Base-by-base conservation (phyloP, 208 protist genomes). In the Leishmania major region DNA sequence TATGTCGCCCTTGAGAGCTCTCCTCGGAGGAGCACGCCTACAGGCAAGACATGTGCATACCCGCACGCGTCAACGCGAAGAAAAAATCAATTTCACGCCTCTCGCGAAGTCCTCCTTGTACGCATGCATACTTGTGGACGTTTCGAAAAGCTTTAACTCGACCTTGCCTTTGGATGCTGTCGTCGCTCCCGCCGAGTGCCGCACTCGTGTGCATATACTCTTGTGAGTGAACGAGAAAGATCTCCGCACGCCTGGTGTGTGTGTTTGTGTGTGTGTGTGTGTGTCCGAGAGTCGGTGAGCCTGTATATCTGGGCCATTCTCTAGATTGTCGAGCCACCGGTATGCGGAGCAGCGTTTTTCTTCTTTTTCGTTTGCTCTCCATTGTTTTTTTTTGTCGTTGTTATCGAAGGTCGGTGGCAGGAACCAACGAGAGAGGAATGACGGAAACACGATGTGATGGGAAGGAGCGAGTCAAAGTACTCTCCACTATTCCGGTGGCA, bases 261-360 rank as follows among this genome's bases (percentile, higher is more conserved):
- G n/a, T 66, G n/a, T 66, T n/a, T n/a, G n/a, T 37, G n/a, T 37
- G 60, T 66, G 60, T 66, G 60, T 40, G 60, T 66, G n/a, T 53
- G 72, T 77, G 72, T 3, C 43, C 1, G 49, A 57, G 40, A 7
- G 28, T 51, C 0, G 40, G 45, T 62, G 13, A 62, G 57, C 13
- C 59, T 64, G 59, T 13, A 28, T 64, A 64, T 69, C 10, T 37
- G 31, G 3, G 28, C 6, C 25, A n/a, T 64, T 15, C 8, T 64
- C 59, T 64, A 15, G 25, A 64, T 25, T 28, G 28, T 64, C 28
- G 59, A 17, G 7, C 59, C 11, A 8, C 59, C 59, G 8, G 25
- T 64, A 15, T 31, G 3, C 59, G 31, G 1, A 15, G 64, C 17
- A 70, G 7, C 35, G 3, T 35, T 43, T 74, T 17, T 35, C 55